These are phyloP conservation scores for Moesziomyces aphidis DNA, from an alignment of 1,284 basidiomycete genomes.

Conservation along the genomic window DNA sequence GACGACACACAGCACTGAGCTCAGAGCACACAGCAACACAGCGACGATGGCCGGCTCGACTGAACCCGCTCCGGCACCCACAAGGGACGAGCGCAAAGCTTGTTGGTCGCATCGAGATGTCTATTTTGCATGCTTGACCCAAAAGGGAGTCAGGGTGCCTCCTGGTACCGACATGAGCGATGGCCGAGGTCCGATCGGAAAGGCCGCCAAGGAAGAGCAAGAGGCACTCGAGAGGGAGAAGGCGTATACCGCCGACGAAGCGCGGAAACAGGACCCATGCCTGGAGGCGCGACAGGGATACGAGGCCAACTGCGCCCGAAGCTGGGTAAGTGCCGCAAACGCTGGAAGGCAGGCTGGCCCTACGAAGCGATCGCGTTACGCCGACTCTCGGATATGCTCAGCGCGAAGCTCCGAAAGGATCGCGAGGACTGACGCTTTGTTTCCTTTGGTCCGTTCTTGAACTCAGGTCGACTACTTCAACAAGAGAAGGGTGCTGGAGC, in stretches of 20 bases:
- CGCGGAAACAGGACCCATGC: constrained; percentile 60
- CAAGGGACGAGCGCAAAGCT: constrained; percentile 56
- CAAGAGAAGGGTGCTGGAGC: constrained; percentile 64
- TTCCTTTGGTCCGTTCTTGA: background rate
- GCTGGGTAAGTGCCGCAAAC: constrained; percentile 59
- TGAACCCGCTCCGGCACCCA: constrained; percentile 50
- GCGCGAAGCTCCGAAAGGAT: background rate
- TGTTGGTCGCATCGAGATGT: constrained; percentile 64
- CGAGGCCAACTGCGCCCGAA: constrained; percentile 61
- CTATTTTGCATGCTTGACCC: constrained; percentile 63
- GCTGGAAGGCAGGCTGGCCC: no score
- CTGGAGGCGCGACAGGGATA: constrained; percentile 47
- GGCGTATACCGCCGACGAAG: constrained; percentile 28
- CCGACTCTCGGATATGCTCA: background rate
- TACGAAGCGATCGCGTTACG: no score
- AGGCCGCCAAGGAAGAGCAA: constrained; percentile 49
- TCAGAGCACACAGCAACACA: no score
- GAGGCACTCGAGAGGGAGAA: constrained; percentile 39
- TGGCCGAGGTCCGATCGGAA: constrained; percentile 53
- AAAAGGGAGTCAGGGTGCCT: constrained; percentile 53
- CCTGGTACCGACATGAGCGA: constrained; percentile 66
- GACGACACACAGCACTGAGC: no score
- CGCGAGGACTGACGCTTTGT: constrained; percentile 1
- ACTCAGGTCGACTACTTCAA: constrained; percentile 66
- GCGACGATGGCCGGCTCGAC: constrained; percentile 25